Evolutionary conservation across 768 basidiomycete genomes (phyloP).

Genomic region (Macrolepiota albuminosa): DNA sequence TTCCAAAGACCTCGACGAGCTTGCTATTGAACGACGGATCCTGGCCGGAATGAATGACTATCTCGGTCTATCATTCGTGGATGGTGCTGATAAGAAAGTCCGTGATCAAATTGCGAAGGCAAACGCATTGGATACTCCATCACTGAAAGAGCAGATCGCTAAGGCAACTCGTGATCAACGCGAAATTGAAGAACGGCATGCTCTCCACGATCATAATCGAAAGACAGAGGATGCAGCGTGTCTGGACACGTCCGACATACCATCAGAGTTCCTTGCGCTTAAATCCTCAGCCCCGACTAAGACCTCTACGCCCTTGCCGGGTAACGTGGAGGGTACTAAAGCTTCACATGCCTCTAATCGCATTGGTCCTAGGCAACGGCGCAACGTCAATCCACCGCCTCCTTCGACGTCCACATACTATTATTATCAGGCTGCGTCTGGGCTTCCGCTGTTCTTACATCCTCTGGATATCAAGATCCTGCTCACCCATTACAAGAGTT

Average conservation of each 20-base stretch:
- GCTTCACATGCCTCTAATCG: constrained; percentile 24
- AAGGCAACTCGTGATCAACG: constrained; percentile 53
- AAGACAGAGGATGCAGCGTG: constrained; percentile 21
- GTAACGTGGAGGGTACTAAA: not conserved
- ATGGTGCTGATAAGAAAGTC: constrained; percentile 70
- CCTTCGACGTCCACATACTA: constrained; percentile 89
- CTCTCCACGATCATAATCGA: constrained; percentile 23
- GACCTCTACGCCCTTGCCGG: constrained; percentile 9
- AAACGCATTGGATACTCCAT: constrained; percentile 63
- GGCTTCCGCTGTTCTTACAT: constrained; percentile 88
- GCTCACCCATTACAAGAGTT: constrained; percentile 75
- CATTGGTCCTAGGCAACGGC: constrained; percentile 54
- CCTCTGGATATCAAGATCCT: constrained; percentile 95
- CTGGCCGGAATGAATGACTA: constrained; percentile 68
- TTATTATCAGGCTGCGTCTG: constrained; percentile 93
- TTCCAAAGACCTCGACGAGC: constrained; percentile 63
- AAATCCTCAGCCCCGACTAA: constrained; percentile 22
- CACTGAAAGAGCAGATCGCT: constrained; percentile 61
- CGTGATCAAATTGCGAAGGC: constrained; percentile 79
- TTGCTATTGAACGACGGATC: constrained; percentile 63
- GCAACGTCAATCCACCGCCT: constrained; percentile 82
- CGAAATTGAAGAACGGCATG: constrained; percentile 45
- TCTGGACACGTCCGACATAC: constrained; percentile 32
- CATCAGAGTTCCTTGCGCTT: constrained; percentile 53
- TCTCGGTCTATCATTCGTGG: constrained; percentile 75